Conservation (phyloP, 2,329 filamentous ascomycete genomes). For the Calonectria henricotiae region DNA sequence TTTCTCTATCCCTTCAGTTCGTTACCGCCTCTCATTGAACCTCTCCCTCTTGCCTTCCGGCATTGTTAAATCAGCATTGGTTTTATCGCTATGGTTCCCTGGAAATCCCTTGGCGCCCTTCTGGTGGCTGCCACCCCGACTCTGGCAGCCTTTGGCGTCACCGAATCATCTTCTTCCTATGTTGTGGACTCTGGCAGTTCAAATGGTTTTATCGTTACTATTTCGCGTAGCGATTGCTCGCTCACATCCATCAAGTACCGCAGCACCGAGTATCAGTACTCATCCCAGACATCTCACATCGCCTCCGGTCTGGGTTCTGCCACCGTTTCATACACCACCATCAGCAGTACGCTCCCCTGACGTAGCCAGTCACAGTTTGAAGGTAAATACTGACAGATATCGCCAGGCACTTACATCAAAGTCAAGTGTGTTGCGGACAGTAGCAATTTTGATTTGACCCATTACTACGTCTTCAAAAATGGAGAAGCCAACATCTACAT, state of each 20-base stretch:
- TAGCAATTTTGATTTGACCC: slow-evolving; percentile 65
- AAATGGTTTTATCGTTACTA: slow-evolving; percentile 68
- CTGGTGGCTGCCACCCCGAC: slow-evolving; percentile 52
- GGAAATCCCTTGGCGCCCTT: slow-evolving; percentile 51
- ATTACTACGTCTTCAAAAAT: slow-evolving; percentile 75
- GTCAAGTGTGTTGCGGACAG: slow-evolving; percentile 74
- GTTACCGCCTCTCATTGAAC: not conserved
- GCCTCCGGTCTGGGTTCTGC: slow-evolving; percentile 66
- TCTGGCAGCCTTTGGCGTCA: slow-evolving; percentile 63
- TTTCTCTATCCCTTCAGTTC: slow-evolving; percentile 3
- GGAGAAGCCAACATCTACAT: slow-evolving; percentile 75
- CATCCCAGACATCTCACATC: slow-evolving; percentile 58
- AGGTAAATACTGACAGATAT: slow-evolving; percentile 14
- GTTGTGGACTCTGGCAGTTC: slow-evolving; percentile 66
- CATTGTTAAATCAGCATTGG: not conserved
- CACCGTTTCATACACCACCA: slow-evolving; percentile 67
- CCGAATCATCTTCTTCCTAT: slow-evolving; percentile 60
- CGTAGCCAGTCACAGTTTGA: not conserved
- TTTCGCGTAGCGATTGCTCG: slow-evolving; percentile 72
- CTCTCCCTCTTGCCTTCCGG: not conserved
- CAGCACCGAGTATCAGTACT: slow-evolving; percentile 73
- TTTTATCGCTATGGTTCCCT: slow-evolving; percentile 45
- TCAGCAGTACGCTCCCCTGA: slow-evolving; percentile 49
- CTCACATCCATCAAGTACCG: slow-evolving; percentile 76
- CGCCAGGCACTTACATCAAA: slow-evolving; percentile 68